Base-by-base conservation (phyloP, 176 grass and related monocot genomes). In the Poa pratensis region DNA sequence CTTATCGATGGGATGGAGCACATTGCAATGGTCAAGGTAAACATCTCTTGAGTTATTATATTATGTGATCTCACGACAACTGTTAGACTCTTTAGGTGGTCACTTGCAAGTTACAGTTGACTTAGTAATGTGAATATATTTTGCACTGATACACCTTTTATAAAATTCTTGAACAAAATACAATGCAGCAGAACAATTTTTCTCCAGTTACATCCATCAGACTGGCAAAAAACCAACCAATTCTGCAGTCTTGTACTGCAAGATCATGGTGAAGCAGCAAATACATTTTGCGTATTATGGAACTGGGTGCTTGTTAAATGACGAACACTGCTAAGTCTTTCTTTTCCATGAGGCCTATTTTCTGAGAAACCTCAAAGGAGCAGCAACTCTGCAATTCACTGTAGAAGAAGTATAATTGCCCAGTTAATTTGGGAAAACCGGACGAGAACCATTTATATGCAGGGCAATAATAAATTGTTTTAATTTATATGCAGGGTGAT, bases 11-110 rank as follows among this genome's bases (percentile, higher is more conserved):
- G 93, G 51, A 96, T 96, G 89, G 96, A 99, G 73, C 96, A 99
- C 91, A 99, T 99, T 91, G 96, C 91, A 45, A 99, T 99, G 96
- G 90, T 96, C 74, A 99, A 96, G 88, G 91, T 99, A 90, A 79
- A 84, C 49, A 74, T 73, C 24, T 55, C 26, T 39, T 39, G 22
- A n/a, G 50, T 40, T 66, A 43, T 49, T 78, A 58, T 54, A 53
- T 39, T 40, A 27, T 45, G 63, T 27, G 24, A 19, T 43, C 57
- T 6, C 40, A 72, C 30, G 22, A 17, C 57, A 55, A 15, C 28
- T n/a, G 22, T 74, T 88, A 58, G 18, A 87, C 35, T 13, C 80
- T 61, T 50, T 65, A 73, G 37, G 61, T 34, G 19, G 49, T 48
- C 37, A 67, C 72, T 27, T 75, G 54, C 18, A 75, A 66, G 78